phyloP scores from a whole-genome alignment of 768 basidiomycete species.

The Trametes maxima region DNA sequence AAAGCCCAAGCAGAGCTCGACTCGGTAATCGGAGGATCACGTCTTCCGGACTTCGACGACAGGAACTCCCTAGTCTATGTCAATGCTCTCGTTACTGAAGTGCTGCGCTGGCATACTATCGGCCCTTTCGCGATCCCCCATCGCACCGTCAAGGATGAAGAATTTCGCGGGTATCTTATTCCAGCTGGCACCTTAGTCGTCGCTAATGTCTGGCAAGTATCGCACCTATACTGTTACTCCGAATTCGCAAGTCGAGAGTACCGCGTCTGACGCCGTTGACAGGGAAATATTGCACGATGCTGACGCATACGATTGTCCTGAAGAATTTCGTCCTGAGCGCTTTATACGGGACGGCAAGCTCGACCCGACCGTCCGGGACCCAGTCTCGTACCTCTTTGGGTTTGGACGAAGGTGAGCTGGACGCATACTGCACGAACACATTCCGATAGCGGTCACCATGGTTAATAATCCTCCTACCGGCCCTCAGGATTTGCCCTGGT shows the following conservation, averaged over 20 bases:
- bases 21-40: conserved; percentile 6
- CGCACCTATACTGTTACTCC: background rate
- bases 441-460: too few species aligned
- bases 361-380: background rate
- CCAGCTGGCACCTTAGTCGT: conserved; percentile 29
- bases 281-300: conserved; percentile 15
- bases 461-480: background rate
- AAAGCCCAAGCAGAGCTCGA: background rate
- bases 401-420: background rate
- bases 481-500: background rate
- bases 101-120: conserved; percentile 18
- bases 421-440: too few species aligned
- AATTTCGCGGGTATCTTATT: conserved; percentile 27
- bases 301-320: conserved; percentile 53
- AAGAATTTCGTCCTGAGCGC: conserved; percentile 81
- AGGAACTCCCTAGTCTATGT: conserved; percentile 9
- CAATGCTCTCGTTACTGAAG: conserved; percentile 17
- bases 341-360: conserved; percentile 35
- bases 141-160: conserved; percentile 29
- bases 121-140: conserved; percentile 27
- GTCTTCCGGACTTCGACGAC: conserved; percentile 18
- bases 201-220: conserved; percentile 27
- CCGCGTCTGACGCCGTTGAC: background rate
- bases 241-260: background rate
- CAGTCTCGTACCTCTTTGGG: background rate